Evolutionary conservation across 305 asterid genomes (phyloP), one percentile per base, ranked within the genome.

Genomic region (Solanum hybrid): DNA sequence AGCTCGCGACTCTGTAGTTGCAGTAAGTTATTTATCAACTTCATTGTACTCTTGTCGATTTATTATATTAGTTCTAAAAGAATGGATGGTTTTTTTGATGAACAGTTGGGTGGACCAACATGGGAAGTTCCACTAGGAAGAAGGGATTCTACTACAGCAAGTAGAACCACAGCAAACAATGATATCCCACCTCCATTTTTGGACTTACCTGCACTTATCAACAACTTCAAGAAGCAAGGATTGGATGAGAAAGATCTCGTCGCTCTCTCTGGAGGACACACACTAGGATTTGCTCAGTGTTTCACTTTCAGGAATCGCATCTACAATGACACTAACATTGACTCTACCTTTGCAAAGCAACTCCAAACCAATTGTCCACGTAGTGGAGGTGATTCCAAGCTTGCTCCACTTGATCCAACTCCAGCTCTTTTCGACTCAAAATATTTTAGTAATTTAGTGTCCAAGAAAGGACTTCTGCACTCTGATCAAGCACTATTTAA

Each of bases 251-350:
- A 51, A 51, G 94, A 91, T 60, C 91, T 93, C 7, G 93, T 92
- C 2, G 91, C 90, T 8, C 92, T 92, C 26, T 90, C 93, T 19
- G 98, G 98, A 0, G 90, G 95, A 5, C 98, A 96, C 84, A 92
- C 96, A 0, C 89, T 96, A 35, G 99, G 98, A 9, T 92, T 93
- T 82, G 94, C 98, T 10, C 94, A 95, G 78, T 96, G 98, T 92
- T 42, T 77, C 13, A 72, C 90, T 0, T 96, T 96, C 94, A 91
- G 96, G 85, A 80, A 26, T 77, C 93, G 95, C 36, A 92, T 96
- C 75, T 95, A 96, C 93, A 95, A 91, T 84, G 95, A 94, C 1
- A 78, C 97, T 86, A 94, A 94, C 51, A 78, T 73, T 0, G 37
- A 73, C 31, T 22, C 92, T 2, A 26, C 76, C 1, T 90, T 91